A percentile compares a stretch with the other conserved stretches of the same genome.
Conservation (phyloP, 1,139 yeast genomes). For the Nematodospora anomalae region DNA sequence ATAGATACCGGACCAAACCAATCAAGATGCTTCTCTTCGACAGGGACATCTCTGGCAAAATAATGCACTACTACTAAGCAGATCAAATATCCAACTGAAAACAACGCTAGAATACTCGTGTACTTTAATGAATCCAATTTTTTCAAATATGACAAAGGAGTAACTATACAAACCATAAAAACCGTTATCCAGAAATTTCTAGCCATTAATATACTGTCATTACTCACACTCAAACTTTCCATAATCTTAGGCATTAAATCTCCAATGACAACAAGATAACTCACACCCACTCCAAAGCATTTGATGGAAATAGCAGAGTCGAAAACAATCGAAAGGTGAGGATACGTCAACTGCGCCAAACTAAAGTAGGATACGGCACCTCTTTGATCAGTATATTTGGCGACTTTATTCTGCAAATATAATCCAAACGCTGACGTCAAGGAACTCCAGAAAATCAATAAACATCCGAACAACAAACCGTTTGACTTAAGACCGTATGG, state of each 20-base stretch:
- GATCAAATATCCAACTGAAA: slow-evolving; percentile 76
- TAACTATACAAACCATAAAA: slow-evolving; percentile 58
- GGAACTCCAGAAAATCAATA: slow-evolving; percentile 48
- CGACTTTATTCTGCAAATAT: slow-evolving; percentile 50
- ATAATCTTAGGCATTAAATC: slow-evolving; percentile 83
- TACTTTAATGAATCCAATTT: slow-evolving; percentile 82
- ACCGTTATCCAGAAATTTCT: slow-evolving; percentile 71
- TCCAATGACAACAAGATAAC: slow-evolving; percentile 85
- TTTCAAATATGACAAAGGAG: slow-evolving; percentile 72
- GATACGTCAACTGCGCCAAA: slow-evolving; percentile 54
- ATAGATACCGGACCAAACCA: slow-evolving; percentile 41
- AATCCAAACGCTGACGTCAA: slow-evolving; percentile 54
- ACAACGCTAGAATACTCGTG: slow-evolving; percentile 80
- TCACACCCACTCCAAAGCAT: slow-evolving; percentile 89
- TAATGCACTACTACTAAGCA: slow-evolving; percentile 71
- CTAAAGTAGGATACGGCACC: slow-evolving; percentile 55
- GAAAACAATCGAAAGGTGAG: slow-evolving; percentile 44
- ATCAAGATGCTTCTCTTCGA: slow-evolving; percentile 23
- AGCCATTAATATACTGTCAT: slow-evolving; percentile 25
- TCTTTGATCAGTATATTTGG: slow-evolving; percentile 49
- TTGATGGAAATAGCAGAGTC: slow-evolving; percentile 58
- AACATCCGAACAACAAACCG: slow-evolving; percentile 49
- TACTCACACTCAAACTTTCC: slow-evolving; percentile 38
- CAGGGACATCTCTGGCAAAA: slow-evolving; percentile 36
- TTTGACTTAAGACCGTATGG: slow-evolving; percentile 54